phyloP scores from a whole-genome alignment of 2,329 filamentous ascomycete species.

The Truncatella angustata region DNA sequence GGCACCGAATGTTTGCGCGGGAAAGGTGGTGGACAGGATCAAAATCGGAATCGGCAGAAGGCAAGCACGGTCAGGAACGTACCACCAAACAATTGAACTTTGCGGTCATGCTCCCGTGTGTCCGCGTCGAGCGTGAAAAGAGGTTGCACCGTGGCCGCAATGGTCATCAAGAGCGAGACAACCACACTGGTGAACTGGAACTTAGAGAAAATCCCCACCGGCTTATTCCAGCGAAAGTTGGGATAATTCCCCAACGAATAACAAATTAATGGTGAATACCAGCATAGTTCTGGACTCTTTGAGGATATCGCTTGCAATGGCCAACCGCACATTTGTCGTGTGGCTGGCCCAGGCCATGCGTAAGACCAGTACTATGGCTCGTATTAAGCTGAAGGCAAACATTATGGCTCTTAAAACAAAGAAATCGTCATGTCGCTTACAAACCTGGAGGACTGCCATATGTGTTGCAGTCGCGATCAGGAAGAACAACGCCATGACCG shows the following conservation, averaged over 20 bases:
- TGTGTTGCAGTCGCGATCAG: slow-evolving; percentile 49
- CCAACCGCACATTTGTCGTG: slow-evolving; percentile 25
- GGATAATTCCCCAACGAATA: slow-evolving; percentile 36
- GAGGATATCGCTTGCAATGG: slow-evolving; percentile 34
- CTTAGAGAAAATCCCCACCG: slow-evolving; percentile 23
- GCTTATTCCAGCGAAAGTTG: slow-evolving; percentile 31
- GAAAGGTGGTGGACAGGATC: background rate
- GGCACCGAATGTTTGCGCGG: slow-evolving; percentile 45
- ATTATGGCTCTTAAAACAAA: slow-evolving; percentile 34
- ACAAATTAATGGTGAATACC: slow-evolving; percentile 35
- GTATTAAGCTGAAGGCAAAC: slow-evolving; percentile 36
- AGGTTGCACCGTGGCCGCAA: slow-evolving; percentile 27
- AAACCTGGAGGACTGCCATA: slow-evolving; percentile 52
- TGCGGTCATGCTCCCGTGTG: slow-evolving; percentile 18
- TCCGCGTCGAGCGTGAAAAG: slow-evolving; percentile 22
- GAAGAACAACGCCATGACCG: slow-evolving; percentile 62
- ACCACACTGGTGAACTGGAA: slow-evolving; percentile 26
- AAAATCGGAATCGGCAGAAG: slow-evolving; percentile 30
- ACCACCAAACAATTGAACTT: slow-evolving; percentile 24
- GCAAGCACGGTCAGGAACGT: slow-evolving; percentile 29
- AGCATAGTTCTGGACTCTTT: slow-evolving; percentile 34
- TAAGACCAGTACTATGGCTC: slow-evolving; percentile 31
- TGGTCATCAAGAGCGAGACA: slow-evolving; percentile 28
- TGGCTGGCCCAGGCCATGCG: slow-evolving; percentile 33
- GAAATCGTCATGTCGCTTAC: slow-evolving; percentile 33